Percentiles rank a stretch among this genome's conserved stretches.
phyloP scores from a whole-genome alignment of 768 basidiomycete species.

The Lactifluus piperatus region DNA sequence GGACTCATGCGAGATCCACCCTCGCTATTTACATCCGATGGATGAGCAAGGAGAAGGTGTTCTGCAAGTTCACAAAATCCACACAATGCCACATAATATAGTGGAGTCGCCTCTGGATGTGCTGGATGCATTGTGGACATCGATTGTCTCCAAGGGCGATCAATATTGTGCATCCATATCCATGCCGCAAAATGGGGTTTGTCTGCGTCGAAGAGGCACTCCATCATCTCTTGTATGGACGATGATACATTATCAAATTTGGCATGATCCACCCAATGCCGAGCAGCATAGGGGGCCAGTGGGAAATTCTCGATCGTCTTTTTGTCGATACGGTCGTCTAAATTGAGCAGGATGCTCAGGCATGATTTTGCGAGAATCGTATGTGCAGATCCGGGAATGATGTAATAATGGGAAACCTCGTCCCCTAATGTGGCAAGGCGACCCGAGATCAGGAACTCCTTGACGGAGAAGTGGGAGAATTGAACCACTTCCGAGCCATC shows the following conservation, averaged over 20 bases:
- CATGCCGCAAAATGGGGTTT: not conserved
- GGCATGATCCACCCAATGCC: not conserved
- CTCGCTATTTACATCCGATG: not conserved
- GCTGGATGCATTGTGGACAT: not conserved
- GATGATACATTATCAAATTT: not conserved
- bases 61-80: not conserved
- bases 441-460: constrained; percentile 2
- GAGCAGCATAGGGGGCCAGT: not conserved
- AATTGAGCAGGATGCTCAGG: too few species aligned
- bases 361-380: not conserved
- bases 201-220: not conserved
- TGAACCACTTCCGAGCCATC: too few species aligned
- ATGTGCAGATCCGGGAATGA: not conserved
- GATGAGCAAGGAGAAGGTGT: not conserved
- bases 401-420: not conserved
- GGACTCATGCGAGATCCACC: not conserved
- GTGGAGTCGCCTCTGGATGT: not conserved
- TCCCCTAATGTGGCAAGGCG: not conserved
- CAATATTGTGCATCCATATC: constrained; percentile 1
- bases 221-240: not conserved
- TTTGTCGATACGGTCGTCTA: too few species aligned
- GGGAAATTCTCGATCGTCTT: too few species aligned
- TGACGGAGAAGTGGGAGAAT: too few species aligned
- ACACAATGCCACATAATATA: constrained; percentile 1
- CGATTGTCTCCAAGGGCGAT: not conserved